Conservation (phyloP, 805 yeast species). For the Pichia rugopelliculosa region DNA sequence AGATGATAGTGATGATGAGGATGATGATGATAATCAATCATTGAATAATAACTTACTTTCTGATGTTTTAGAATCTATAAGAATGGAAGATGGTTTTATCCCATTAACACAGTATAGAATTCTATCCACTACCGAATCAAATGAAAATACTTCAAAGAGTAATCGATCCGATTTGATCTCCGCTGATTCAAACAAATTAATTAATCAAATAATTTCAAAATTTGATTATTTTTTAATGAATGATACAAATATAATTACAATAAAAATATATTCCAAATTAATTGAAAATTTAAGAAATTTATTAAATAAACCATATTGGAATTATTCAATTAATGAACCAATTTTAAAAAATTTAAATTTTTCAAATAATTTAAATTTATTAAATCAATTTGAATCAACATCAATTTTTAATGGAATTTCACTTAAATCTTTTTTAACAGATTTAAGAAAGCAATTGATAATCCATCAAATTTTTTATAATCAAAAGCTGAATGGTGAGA, state of each 20-base stretch:
- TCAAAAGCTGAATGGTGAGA: conserved; percentile 25
- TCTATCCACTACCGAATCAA: neutral
- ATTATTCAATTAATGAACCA: neutral
- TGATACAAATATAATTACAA: neutral
- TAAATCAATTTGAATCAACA: neutral
- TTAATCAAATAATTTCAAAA: neutral
- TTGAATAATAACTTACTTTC: no score
- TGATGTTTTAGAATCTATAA: no score
- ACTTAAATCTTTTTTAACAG: neutral
- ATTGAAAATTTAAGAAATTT: neutral
- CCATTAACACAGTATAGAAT: neutral
- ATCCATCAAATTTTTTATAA: conserved; percentile 5
- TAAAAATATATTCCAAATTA: neutral
- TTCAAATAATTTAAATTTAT: neutral
- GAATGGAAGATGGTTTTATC: neutral
- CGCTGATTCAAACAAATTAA: neutral
- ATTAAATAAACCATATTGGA: neutral
- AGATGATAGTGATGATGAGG: neutral
- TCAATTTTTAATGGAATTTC: neutral
- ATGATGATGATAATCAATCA: neutral
- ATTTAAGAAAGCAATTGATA: neutral
- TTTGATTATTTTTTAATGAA: neutral
- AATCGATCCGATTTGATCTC: neutral
- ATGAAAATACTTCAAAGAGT: no score
- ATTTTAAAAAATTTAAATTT: neutral